Base-by-base conservation (phyloP, 495 filamentous ascomycete species). In the Aspergillus nidulans region DNA sequence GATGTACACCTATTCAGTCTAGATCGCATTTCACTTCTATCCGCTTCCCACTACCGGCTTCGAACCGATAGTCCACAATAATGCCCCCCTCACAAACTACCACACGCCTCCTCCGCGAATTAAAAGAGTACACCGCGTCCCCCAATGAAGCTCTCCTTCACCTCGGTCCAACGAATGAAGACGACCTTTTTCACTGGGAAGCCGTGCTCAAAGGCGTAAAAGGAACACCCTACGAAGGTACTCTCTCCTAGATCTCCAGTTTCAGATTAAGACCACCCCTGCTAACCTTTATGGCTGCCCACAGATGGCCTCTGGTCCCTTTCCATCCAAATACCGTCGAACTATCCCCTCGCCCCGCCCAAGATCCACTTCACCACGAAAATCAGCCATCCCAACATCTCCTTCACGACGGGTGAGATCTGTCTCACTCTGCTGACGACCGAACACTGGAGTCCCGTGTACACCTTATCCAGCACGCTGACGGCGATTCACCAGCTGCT, bases 261-360 rank as follows among this genome's bases (percentile, higher is more conserved):
- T n/a, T n/a, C n/a, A n/a, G n/a, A n/a, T n/a, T n/a, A n/a, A n/a
- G n/a, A n/a, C n/a, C n/a, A n/a, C n/a, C n/a, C n/a, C n/a, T n/a
- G n/a, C n/a, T n/a, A n/a, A n/a, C n/a, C n/a, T n/a, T n/a, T n/a
- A n/a, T n/a, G n/a, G n/a, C n/a, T n/a, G n/a, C n/a, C n/a, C n/a
- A n/a, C n/a, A 90, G 89, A 82, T 66, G 94, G 94, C 51, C 81
- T 84, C 49, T 98, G 91, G 91, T 81, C 84, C 57, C 86, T 98
- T 57, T 64, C 70, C 68, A 90, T 98, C 72, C 62, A 67, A 49
- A 80, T 97, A 62, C 92, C 94, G 0, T 55, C 80, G 0, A 84
- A 77, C 45, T 97, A 98, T 75, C 94, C 94, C 0, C 74, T 85
- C 34, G 56, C 78, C 3, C 89, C 94, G 7, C 94, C 94, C 0